phyloP scores from a whole-genome alignment of 306 rosid genomes.

The Trifolium fragiferum region DNA sequence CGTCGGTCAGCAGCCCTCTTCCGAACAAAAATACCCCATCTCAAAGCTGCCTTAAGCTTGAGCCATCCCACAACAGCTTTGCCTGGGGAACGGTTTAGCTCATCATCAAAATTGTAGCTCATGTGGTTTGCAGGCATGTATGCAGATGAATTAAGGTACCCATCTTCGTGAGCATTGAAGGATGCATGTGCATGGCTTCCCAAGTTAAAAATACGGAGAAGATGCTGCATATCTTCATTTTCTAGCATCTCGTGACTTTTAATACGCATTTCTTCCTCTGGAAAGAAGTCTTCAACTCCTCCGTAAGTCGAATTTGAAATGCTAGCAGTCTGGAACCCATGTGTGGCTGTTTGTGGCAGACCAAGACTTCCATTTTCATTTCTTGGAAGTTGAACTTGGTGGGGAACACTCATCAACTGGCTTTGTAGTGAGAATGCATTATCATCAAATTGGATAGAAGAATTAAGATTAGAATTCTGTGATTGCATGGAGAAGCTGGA shows the following conservation, averaged over 20 bases:
- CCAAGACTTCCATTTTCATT: slow-evolving; percentile 57
- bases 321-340: slow-evolving; percentile 57
- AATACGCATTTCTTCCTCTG: slow-evolving; percentile 85
- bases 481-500: slow-evolving; percentile 58
- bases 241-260: slow-evolving; percentile 89
- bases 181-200: slow-evolving; percentile 62
- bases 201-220: slow-evolving; percentile 66
- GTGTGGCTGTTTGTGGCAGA: slow-evolving; percentile 50
- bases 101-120: slow-evolving; percentile 61
- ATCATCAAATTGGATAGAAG: slow-evolving; percentile 59
- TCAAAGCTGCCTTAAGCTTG: slow-evolving; percentile 89
- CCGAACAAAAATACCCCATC: slow-evolving; percentile 87
- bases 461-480: slow-evolving; percentile 51
- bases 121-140: slow-evolving; percentile 52
- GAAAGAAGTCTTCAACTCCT: slow-evolving; percentile 67
- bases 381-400: slow-evolving; percentile 59
- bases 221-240: slow-evolving; percentile 87
- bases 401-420: slow-evolving; percentile 60
- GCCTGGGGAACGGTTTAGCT: slow-evolving; percentile 71
- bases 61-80: slow-evolving; percentile 98
- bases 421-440: slow-evolving; percentile 57
- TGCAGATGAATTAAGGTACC: slow-evolving; percentile 54
- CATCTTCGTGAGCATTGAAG: slow-evolving; percentile 57
- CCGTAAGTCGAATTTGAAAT: slow-evolving; percentile 57
- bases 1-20: slow-evolving; percentile 90